A percentile compares a stretch with the other conserved stretches of the same genome.
Evolutionary conservation across 176 grass and related monocot genomes (phyloP).

Genomic region (Coix lacrymajobi): DNA sequence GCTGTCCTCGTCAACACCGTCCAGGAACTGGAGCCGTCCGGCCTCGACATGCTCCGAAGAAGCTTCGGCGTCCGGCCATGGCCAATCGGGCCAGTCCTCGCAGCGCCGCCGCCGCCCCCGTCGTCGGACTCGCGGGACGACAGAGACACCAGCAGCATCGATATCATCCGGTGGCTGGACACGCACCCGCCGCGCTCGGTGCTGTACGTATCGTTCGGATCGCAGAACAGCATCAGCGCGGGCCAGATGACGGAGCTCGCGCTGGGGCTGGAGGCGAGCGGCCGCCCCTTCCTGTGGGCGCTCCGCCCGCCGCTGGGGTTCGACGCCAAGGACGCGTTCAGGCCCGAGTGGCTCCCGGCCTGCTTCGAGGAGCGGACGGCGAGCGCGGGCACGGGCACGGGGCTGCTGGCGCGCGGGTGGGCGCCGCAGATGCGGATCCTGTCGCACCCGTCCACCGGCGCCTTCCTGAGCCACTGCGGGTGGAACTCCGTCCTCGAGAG

Average conservation of each 20-base stretch:
- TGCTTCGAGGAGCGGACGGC: constrained; percentile 47
- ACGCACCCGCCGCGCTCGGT: constrained; percentile 36
- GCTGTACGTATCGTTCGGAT: constrained; percentile 58
- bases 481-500: constrained; percentile 68
- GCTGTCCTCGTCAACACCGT: constrained; percentile 56
- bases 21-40: constrained; percentile 40
- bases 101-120: neutral
- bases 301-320: constrained; percentile 44
- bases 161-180: constrained; percentile 51
- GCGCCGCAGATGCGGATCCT: constrained; percentile 54
- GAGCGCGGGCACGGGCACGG: neutral
- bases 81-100: constrained; percentile 43
- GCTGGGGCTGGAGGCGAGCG: constrained; percentile 47
- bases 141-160: neutral
- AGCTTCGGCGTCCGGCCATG: constrained; percentile 6
- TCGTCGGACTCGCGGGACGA: neutral
- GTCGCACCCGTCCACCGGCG: constrained; percentile 39
- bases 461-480: constrained; percentile 69
- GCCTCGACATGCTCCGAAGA: constrained; percentile 41
- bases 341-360: constrained; percentile 45
- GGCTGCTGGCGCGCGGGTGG: constrained; percentile 41
- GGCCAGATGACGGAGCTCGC: constrained; percentile 54
- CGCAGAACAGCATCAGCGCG: constrained; percentile 50
- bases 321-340: constrained; percentile 32
- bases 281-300: constrained; percentile 51